A percentile compares a stretch with the other conserved stretches of the same genome.
Conservation (phyloP, 305 asterid genomes). For the Fraxinus sp. region DNA sequence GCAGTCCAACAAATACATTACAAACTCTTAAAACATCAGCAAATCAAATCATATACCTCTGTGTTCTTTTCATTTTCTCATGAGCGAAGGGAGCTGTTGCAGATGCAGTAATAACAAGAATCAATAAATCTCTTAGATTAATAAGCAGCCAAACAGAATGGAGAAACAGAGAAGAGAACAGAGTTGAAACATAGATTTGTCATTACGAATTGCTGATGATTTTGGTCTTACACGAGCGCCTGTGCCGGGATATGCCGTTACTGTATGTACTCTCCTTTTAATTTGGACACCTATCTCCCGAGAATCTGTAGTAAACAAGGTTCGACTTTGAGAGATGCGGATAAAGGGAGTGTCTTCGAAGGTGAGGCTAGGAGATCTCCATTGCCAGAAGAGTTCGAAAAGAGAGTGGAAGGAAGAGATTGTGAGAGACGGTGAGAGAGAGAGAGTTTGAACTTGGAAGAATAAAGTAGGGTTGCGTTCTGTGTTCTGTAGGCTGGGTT, state of each 20-base stretch:
- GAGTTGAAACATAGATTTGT: slow-evolving; percentile 15
- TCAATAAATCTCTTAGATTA: neutral
- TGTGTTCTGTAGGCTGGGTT: too few species aligned
- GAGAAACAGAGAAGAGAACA: slow-evolving; percentile 24
- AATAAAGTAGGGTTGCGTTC: too few species aligned
- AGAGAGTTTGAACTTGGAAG: too few species aligned
- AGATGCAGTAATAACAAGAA: neutral
- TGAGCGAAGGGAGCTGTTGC: neutral
- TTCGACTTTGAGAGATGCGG: neutral
- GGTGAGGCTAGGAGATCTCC: too few species aligned
- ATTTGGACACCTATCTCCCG: slow-evolving; percentile 29
- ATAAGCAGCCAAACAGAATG: slow-evolving; percentile 27
- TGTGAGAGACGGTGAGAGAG: too few species aligned
- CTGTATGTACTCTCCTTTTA: slow-evolving; percentile 27
- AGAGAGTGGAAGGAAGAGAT: too few species aligned
- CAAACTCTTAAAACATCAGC: neutral
- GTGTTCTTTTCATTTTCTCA: neutral
- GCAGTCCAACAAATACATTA: neutral
- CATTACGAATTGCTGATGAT: slow-evolving; percentile 22
- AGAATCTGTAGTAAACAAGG: neutral
- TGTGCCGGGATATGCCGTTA: neutral
- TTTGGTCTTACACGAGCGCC: neutral
- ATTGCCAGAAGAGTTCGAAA: too few species aligned
- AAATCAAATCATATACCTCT: neutral
- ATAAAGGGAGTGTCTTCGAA: too few species aligned